Conservation (phyloP, 345 rosid species). For the Durio zibethinus region DNA sequence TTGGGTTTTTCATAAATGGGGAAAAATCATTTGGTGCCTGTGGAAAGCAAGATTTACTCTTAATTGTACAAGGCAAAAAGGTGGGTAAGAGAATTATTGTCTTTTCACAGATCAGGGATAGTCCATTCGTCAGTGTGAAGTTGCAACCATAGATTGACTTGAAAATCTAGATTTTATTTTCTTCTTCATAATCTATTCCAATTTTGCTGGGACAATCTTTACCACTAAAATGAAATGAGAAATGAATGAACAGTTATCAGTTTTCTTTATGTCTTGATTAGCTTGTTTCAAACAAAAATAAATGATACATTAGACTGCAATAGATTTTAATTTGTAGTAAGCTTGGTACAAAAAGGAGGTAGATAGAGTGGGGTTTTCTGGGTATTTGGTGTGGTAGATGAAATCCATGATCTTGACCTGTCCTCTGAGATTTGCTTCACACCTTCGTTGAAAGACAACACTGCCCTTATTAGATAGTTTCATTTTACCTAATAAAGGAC, state of each 20-base stretch:
- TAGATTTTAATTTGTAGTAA: conserved; percentile 3
- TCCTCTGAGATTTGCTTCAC: conserved; percentile 13
- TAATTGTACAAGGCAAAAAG: conserved; percentile 21
- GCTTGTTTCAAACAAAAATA: not conserved
- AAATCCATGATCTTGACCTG: not conserved
- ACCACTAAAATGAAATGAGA: not conserved
- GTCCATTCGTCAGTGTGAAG: conserved; percentile 7
- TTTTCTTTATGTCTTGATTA: not conserved
- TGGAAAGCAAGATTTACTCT: conserved; percentile 25
- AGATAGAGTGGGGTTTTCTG: not conserved
- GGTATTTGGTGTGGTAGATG: conserved; percentile 10
- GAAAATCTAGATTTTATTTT: not conserved
- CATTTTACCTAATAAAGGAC: not conserved
- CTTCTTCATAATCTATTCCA: not conserved
- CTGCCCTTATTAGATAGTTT: not conserved
- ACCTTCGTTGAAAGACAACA: not conserved
- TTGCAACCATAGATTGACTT: not conserved
- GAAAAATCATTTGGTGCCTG: conserved; percentile 16
- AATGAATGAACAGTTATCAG: conserved; percentile 4
- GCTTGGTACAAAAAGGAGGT: not conserved
- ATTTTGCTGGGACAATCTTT: not conserved
- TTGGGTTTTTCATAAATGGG: conserved; percentile 23
- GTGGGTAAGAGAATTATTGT: conserved; percentile 32
- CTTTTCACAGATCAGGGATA: conserved; percentile 27
- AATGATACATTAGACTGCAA: not conserved